Percentiles rank a stretch among this genome's conserved stretches.
These are phyloP conservation scores for Cyberlindnera maritima DNA, from an alignment of 805 yeast genomes.

Conservation along the genomic window DNA sequence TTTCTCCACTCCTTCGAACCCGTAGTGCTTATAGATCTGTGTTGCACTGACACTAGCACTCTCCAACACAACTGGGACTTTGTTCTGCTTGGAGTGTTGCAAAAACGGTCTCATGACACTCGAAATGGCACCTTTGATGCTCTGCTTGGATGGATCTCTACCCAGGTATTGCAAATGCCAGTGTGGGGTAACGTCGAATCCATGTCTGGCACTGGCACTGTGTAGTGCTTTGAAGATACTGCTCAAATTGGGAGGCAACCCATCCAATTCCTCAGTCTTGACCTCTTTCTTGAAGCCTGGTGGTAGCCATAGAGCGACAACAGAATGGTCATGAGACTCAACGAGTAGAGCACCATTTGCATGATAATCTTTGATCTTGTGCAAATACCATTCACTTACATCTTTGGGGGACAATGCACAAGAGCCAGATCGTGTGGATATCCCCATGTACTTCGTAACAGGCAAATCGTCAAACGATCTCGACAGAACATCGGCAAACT, in stretches of 20 bases:
- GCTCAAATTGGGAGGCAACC: neutral
- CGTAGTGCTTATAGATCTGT: conserved; percentile 12
- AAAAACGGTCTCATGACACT: neutral
- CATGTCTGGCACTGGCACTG: neutral
- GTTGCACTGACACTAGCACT: conserved; percentile 9
- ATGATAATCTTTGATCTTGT: neutral
- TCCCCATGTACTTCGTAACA: neutral
- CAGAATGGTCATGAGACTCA: neutral
- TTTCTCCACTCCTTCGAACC: conserved; percentile 7
- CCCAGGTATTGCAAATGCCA: neutral
- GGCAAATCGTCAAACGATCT: neutral
- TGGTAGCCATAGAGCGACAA: neutral
- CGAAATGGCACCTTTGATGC: neutral
- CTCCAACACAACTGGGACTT: conserved; percentile 10
- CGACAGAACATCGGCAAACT: neutral
- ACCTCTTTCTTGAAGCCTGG: neutral
- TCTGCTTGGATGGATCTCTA: neutral
- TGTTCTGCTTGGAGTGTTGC: neutral
- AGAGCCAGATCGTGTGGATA: neutral
- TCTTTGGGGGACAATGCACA: neutral
- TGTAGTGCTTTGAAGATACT: too few relatives aligned
- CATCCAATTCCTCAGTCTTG: neutral
- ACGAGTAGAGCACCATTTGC: neutral
- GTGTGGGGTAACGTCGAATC: neutral
- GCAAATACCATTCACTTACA: neutral